phyloP scores from a whole-genome alignment of 2,329 filamentous ascomycete genomes.

The Talaromyces piceae region DNA sequence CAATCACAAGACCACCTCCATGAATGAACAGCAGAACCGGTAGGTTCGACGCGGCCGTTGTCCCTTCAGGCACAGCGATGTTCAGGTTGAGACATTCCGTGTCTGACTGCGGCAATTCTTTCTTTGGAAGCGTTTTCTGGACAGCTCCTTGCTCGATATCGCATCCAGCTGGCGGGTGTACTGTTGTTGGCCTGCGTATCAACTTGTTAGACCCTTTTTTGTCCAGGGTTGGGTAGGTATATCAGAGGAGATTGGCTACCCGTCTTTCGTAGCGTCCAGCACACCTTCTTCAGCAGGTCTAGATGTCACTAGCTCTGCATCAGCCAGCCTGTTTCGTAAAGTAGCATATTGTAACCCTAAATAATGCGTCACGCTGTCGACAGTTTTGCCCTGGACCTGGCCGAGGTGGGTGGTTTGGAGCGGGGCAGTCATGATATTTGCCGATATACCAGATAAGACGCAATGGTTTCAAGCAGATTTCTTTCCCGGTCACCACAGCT shows the following conservation, averaged over 20 bases:
- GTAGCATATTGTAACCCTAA: constrained; percentile 33
- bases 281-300: constrained; percentile 17
- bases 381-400: constrained; percentile 19
- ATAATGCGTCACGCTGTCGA: constrained; percentile 25
- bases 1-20: constrained; percentile 45
- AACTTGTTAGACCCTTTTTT: neutral
- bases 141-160: constrained; percentile 43
- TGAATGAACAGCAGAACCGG: constrained; percentile 50
- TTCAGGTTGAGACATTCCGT: constrained; percentile 47
- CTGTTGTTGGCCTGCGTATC: constrained; percentile 27
- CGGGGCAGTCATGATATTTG: constrained; percentile 6
- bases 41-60: constrained; percentile 24
- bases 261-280: constrained; percentile 29
- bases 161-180: constrained; percentile 34
- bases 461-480: too few species aligned
- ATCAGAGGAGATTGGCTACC: too few species aligned
- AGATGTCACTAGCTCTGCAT: constrained; percentile 22
- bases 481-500: too few species aligned
- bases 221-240: neutral
- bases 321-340: constrained; percentile 26
- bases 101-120: constrained; percentile 36
- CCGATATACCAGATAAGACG: neutral
- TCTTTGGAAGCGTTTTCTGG: constrained; percentile 40
- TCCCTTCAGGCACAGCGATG: constrained; percentile 38
- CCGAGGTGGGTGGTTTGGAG: constrained; percentile 23